A percentile compares a stretch with the other conserved stretches of the same genome.
Evolutionary conservation across 805 yeast species (phyloP).

Genomic region (Candida arabinofermentans): DNA sequence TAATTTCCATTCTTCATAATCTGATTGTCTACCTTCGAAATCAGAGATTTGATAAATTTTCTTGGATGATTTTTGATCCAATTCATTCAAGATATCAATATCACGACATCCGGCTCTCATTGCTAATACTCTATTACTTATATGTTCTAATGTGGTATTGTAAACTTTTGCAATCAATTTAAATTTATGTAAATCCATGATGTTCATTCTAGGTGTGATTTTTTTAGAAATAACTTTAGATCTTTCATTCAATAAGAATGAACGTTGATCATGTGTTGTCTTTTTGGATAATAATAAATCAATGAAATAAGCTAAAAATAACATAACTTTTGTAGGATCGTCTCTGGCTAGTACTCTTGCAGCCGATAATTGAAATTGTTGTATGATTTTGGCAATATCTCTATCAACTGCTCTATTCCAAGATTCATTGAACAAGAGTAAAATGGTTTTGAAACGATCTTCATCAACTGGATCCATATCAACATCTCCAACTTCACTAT

Average conservation of each 20-base stretch:
- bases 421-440: conserved; percentile 7
- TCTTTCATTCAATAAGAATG: conserved; percentile 4
- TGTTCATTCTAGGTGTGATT: conserved; percentile 11
- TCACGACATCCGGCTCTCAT: conserved; percentile 16
- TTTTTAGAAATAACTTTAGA: conserved; percentile 6
- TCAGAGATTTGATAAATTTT: conserved; percentile 9
- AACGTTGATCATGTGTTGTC: conserved; percentile 5
- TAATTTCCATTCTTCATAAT: conserved; percentile 12
- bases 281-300: conserved; percentile 12
- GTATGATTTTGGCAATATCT: conserved; percentile 7
- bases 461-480: conserved; percentile 6
- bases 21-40: conserved; percentile 2
- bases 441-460: conserved; percentile 11
- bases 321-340: conserved; percentile 11
- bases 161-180: conserved; percentile 12
- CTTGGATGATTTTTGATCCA: conserved; percentile 5
- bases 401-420: conserved; percentile 5
- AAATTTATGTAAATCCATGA: conserved; percentile 11
- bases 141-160: conserved; percentile 7
- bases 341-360: conserved; percentile 8
- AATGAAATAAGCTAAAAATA: conserved; percentile 13
- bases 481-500: conserved; percentile 5
- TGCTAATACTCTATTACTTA: conserved; percentile 13
- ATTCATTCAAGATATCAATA: conserved; percentile 11
- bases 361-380: conserved; percentile 11